Conservation (phyloP, 805 yeast genomes). For the Starmerella sp. region DNA sequence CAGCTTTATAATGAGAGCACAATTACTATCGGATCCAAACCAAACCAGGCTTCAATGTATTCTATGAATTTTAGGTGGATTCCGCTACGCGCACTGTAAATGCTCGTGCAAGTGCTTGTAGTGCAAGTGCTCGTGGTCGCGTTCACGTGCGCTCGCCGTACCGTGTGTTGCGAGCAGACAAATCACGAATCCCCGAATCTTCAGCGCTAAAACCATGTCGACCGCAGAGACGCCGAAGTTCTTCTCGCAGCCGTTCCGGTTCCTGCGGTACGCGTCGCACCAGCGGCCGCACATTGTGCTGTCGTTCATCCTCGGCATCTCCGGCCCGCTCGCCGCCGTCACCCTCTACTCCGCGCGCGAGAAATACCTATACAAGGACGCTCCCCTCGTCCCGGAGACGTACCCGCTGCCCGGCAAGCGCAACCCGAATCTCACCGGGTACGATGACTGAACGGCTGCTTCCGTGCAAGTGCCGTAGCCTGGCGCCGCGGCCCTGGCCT, state of each 20-base stretch:
- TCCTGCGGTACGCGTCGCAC: slow-evolving; percentile 58
- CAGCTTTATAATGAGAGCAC: too few species aligned
- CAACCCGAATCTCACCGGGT: slow-evolving; percentile 26
- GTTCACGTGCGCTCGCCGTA: not conserved
- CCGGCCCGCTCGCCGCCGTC: slow-evolving; percentile 55
- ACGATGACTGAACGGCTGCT: slow-evolving; percentile 24
- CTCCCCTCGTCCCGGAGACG: slow-evolving; percentile 48
- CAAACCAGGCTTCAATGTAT: too few species aligned
- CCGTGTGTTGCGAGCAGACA: not conserved
- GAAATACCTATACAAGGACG: slow-evolving; percentile 53
- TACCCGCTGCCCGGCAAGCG: slow-evolving; percentile 31
- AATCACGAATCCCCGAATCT: not conserved
- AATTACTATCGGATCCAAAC: too few species aligned
- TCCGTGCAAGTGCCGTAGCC: too few species aligned
- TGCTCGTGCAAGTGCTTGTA: too few species aligned
- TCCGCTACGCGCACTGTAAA: too few species aligned
- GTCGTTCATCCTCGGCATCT: slow-evolving; percentile 49
- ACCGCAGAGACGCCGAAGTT: slow-evolving; percentile 23
- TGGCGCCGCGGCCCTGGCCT: too few species aligned
- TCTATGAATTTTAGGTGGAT: too few species aligned
- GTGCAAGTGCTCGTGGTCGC: too few species aligned
- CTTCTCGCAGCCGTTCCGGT: slow-evolving; percentile 30
- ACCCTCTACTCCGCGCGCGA: slow-evolving; percentile 59
- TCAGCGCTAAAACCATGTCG: slow-evolving; percentile 6
- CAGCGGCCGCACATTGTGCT: slow-evolving; percentile 64